Conservation (phyloP, 805 yeast genomes). For the Candida mattraensis region DNA sequence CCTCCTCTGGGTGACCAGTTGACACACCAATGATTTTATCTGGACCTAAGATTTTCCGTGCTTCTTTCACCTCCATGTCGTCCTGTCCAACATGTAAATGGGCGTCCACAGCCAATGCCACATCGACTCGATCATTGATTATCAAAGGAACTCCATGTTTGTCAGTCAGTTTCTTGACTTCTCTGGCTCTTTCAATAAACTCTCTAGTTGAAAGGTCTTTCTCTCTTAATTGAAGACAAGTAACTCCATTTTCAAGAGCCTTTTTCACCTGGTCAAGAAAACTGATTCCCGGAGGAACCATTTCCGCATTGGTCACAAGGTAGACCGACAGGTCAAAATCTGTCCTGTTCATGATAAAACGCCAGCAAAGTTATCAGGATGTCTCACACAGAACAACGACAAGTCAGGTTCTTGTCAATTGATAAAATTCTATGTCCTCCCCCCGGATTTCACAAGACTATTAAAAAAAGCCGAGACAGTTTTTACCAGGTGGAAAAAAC, state of each 20-base stretch:
- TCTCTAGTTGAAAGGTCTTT: slow-evolving; percentile 66
- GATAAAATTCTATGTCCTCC: not conserved
- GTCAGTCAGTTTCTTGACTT: slow-evolving; percentile 61
- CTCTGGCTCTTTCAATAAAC: slow-evolving; percentile 61
- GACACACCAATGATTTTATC: slow-evolving; percentile 80
- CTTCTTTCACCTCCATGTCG: slow-evolving; percentile 67
- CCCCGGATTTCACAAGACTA: too few relatives aligned
- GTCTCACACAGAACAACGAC: not conserved
- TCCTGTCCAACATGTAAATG: slow-evolving; percentile 93
- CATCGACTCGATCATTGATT: slow-evolving; percentile 84
- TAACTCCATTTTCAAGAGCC: slow-evolving; percentile 71
- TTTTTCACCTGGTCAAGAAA: slow-evolving; percentile 61
- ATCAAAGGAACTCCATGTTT: slow-evolving; percentile 67
- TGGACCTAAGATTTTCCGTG: slow-evolving; percentile 65
- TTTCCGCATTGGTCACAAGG: slow-evolving; percentile 75
- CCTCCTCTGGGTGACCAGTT: slow-evolving; percentile 60
- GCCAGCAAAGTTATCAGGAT: too few relatives aligned
- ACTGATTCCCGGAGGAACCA: slow-evolving; percentile 61
- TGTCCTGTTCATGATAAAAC: not conserved
- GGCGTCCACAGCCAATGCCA: slow-evolving; percentile 85
- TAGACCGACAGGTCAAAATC: slow-evolving; percentile 60
- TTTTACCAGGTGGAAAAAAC: too few relatives aligned
- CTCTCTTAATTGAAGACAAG: slow-evolving; percentile 82
- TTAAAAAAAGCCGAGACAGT: too few relatives aligned
- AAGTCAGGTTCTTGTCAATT: too few relatives aligned